Percentiles rank a stretch among this genome's conserved stretches.
Conservation (phyloP, 495 filamentous ascomycete species). For the Corynascus novoguineensis region DNA sequence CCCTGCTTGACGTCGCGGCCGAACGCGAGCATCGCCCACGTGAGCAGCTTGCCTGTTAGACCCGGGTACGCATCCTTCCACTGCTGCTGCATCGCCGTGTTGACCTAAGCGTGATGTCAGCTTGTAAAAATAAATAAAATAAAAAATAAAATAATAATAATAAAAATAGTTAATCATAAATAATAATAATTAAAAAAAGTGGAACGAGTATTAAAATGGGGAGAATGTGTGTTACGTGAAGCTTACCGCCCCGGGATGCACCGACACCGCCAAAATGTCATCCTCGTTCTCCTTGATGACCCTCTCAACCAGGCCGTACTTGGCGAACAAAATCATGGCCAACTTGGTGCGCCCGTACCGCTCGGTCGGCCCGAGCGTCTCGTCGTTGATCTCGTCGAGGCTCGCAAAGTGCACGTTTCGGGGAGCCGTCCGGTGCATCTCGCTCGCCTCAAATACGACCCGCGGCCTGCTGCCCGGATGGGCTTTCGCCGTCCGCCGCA, state of each 20-base stretch:
- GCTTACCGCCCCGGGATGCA: constrained; percentile 42
- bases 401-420: constrained; percentile 38
- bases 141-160: background rate
- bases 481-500: constrained; percentile 35
- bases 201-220: too few relatives aligned
- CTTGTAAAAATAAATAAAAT: background rate
- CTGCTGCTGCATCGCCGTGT: constrained; percentile 43
- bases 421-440: constrained; percentile 47
- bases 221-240: too few relatives aligned
- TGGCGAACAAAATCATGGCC: constrained; percentile 49
- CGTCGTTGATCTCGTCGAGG: constrained; percentile 50
- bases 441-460: constrained; percentile 50
- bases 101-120: constrained; percentile 28
- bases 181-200: too few relatives aligned
- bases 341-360: constrained; percentile 54
- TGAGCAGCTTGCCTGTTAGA: constrained; percentile 36
- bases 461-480: constrained; percentile 30
- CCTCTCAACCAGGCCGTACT: constrained; percentile 37
- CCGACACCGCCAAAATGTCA: constrained; percentile 36
- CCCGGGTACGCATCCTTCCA: constrained; percentile 46
- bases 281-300: constrained; percentile 42
- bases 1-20: constrained; percentile 40
- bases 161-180: too few relatives aligned
- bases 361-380: constrained; percentile 45
- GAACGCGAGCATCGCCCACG: constrained; percentile 27